These are phyloP conservation scores for Trypanosoma lewisi DNA, from an alignment of 208 protist species.

Conservation along the genomic window DNA sequence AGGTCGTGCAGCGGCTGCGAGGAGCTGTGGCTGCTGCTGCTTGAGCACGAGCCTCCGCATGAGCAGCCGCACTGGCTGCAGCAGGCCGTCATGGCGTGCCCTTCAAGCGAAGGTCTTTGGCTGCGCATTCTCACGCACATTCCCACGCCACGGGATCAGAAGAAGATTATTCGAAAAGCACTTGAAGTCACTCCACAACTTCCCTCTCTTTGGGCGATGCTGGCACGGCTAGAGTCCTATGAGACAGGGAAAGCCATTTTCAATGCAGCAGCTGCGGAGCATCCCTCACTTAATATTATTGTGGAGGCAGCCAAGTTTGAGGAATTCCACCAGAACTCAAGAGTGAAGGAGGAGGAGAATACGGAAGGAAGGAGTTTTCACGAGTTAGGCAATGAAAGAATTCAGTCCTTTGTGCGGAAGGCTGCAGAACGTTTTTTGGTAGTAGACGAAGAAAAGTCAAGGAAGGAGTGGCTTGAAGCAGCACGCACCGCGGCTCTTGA, in stretches of 20 bases:
- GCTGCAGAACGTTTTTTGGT: slow-evolving; percentile 15
- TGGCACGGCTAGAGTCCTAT: slow-evolving; percentile 61
- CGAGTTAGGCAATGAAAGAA: slow-evolving; percentile 17
- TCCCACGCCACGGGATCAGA: slow-evolving; percentile 45
- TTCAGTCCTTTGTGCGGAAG: slow-evolving; percentile 23
- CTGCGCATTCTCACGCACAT: slow-evolving; percentile 54
- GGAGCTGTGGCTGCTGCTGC: slow-evolving; percentile 62
- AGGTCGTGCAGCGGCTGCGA: slow-evolving; percentile 49
- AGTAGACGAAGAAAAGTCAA: slow-evolving; percentile 28
- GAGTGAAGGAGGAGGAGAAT: background rate
- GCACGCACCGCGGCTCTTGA: slow-evolving; percentile 16
- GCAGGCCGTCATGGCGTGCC: slow-evolving; percentile 68
- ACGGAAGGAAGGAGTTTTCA: background rate
- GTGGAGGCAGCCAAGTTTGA: slow-evolving; percentile 80
- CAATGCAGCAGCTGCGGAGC: slow-evolving; percentile 47
- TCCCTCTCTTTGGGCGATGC: slow-evolving; percentile 64
- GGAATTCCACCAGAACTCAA: slow-evolving; percentile 35
- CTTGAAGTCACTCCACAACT: slow-evolving; percentile 60
- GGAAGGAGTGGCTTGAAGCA: slow-evolving; percentile 27
- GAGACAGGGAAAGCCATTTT: slow-evolving; percentile 69
- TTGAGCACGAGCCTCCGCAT: slow-evolving; percentile 47
- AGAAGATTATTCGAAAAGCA: slow-evolving; percentile 53
- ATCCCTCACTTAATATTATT: slow-evolving; percentile 63
- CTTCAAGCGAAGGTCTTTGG: slow-evolving; percentile 71
- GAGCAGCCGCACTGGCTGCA: slow-evolving; percentile 57